These are phyloP conservation scores for Pythium graminicola DNA, from an alignment of 352 stramenopile genomes.

Conservation along the genomic window DNA sequence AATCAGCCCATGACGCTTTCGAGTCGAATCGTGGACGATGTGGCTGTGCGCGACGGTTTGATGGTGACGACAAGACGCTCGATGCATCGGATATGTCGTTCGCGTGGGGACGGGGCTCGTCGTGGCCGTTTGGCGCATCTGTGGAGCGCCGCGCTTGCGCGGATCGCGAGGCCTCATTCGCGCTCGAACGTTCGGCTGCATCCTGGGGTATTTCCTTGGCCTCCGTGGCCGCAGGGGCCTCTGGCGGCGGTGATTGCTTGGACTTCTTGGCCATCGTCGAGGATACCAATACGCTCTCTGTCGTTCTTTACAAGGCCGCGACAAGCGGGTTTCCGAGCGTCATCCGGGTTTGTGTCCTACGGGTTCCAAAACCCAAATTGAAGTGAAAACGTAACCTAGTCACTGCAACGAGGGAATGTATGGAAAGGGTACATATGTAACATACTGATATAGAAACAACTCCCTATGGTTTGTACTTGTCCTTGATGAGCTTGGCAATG, in stretches of 20 bases:
- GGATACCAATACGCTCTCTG: too few relatives aligned
- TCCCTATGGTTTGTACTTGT: constrained; percentile 79
- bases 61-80: constrained; percentile 48
- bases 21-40: constrained; percentile 75
- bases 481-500: constrained; percentile 89
- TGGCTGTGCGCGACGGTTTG: constrained; percentile 25
- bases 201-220: background rate
- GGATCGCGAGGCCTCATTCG: constrained; percentile 16
- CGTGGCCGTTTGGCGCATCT: background rate
- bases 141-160: constrained; percentile 7
- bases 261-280: constrained; percentile 18
- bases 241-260: constrained; percentile 3
- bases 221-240: background rate
- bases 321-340: constrained; percentile 16
- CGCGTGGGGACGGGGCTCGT: constrained; percentile 10
- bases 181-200: constrained; percentile 16
- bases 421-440: background rate
- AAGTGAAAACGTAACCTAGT: constrained; percentile 19
- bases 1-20: constrained; percentile 77
- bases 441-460: constrained; percentile 2
- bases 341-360: constrained; percentile 17
- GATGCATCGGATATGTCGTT: constrained; percentile 53
- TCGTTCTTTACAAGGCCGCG: constrained; percentile 14
- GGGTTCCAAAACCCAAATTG: constrained; percentile 21
- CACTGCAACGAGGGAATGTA: constrained; percentile 1